These are phyloP conservation scores for Nothophaeocryptopus gaeumannii DNA, from an alignment of 2,329 filamentous ascomycete species.

Conservation along the genomic window DNA sequence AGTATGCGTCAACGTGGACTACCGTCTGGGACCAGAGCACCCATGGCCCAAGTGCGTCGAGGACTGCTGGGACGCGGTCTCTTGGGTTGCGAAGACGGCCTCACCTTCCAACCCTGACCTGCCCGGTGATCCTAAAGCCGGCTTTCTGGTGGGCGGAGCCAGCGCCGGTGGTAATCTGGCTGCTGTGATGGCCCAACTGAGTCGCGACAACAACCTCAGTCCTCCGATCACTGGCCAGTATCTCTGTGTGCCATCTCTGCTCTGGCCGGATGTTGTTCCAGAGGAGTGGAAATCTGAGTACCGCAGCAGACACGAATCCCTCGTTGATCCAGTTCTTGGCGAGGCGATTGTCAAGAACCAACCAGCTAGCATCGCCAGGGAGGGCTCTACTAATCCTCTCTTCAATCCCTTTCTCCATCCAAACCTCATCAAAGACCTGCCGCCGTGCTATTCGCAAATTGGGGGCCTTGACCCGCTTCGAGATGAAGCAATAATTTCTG, in stretches of 20 bases:
- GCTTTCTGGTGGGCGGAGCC: slow-evolving; percentile 50
- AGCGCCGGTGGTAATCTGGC: slow-evolving; percentile 47
- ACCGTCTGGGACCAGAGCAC: slow-evolving; percentile 47
- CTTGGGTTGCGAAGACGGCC: slow-evolving; percentile 35
- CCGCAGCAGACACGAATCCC: slow-evolving; percentile 41
- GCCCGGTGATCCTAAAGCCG: slow-evolving; percentile 39
- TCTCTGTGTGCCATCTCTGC: slow-evolving; percentile 42
- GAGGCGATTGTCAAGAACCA: neutral
- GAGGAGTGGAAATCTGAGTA: slow-evolving; percentile 41
- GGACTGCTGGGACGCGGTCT: slow-evolving; percentile 47
- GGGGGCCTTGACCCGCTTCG: slow-evolving; percentile 50
- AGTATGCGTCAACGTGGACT: slow-evolving; percentile 26
- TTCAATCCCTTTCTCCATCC: slow-evolving; percentile 17
- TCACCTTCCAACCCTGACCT: slow-evolving; percentile 15
- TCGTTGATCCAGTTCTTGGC: slow-evolving; percentile 35
- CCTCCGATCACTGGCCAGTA: slow-evolving; percentile 46
- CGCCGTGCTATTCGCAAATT: slow-evolving; percentile 50
- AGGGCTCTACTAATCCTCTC: slow-evolving; percentile 6
- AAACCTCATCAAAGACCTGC: slow-evolving; percentile 37
- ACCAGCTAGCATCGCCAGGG: neutral
- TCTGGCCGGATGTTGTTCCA: slow-evolving; percentile 34
- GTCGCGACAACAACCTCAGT: slow-evolving; percentile 41
- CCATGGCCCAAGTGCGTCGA: slow-evolving; percentile 45
- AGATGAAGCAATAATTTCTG: slow-evolving; percentile 55
- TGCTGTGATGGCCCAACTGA: slow-evolving; percentile 40